Evolutionary conservation across 2,329 filamentous ascomycete genomes (phyloP), one percentile per base, ranked within the genome.

Genomic region (Paecilomyces sp.): DNA sequence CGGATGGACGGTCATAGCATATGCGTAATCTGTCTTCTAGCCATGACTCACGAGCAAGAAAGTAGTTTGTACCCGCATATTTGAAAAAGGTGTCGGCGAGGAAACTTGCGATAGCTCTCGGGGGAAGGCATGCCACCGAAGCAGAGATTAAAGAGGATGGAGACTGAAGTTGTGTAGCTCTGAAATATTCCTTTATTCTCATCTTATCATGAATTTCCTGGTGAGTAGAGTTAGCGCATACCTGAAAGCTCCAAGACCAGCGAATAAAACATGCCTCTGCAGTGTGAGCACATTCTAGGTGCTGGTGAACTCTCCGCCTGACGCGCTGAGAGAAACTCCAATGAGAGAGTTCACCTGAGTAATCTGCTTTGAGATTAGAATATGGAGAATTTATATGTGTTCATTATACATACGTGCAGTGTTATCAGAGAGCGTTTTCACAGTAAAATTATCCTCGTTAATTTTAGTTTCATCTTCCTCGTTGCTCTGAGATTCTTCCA

Each of bases 331-430:
- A 77, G 58, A 78, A 78, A 57, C 76, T 78, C 58, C 77, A 66
- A 58, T 78, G 77, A 7, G 74, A 77, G 57, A 78, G 78, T 61
- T 79, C 76, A 22, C 76, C 76, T 2, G 76, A 79, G 62, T 79
- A 79, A 61, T 79, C 25, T 65, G 63, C 22, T 24, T 41, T 58
- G 11, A 0, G 47, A 18, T 52, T 25, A 12, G 28, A 15, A 31
- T 50, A 50, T 52, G 11, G 30, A 3, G 2, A 25, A 36, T 61
- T 54, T 15, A 3, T 9, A 22, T 47, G 12, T 47, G 51, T 54
- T 8, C 60, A 50, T 50, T 30, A 5, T 57, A 65, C 72, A 59
- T 66, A 77, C 74, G 74, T 50, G 73, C 74, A 31, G 72, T 72
- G 62, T 75, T 75, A 66, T 75, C 69, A 24, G 72, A 67, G 28